phyloP scores from a whole-genome alignment of 495 filamentous ascomycete species.

The Staphylotrichum tortipilum region DNA sequence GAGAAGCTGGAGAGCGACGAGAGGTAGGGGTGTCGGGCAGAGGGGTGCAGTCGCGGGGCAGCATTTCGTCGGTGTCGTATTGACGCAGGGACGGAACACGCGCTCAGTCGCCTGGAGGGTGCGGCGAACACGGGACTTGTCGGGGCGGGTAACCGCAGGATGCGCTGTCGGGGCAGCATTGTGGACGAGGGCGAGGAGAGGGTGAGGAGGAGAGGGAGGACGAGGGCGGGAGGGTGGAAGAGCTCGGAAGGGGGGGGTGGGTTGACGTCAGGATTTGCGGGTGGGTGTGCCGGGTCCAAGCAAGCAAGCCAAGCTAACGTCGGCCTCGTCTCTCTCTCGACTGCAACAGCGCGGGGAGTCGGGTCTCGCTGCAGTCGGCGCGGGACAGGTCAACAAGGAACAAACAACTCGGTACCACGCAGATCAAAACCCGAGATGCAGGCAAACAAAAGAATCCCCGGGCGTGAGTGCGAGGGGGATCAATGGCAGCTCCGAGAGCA shows the following conservation, averaged over 20 bases:
- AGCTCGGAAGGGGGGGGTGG: not conserved
- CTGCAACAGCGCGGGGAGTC: no score
- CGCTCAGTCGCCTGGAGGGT: slow-evolving; percentile 9
- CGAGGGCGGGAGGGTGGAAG: no score
- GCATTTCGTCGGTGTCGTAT: slow-evolving; percentile 6
- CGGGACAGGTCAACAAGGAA: not conserved
- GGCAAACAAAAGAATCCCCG: not conserved
- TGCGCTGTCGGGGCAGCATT: slow-evolving; percentile 29
- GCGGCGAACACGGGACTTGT: slow-evolving; percentile 11
- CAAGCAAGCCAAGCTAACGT: not conserved
- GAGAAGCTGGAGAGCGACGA: slow-evolving; percentile 30
- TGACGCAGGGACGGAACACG: slow-evolving; percentile 12
- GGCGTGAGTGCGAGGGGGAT: slow-evolving; percentile 1
- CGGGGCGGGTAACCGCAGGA: slow-evolving; percentile 19
- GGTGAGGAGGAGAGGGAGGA: not conserved
- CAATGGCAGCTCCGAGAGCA: slow-evolving; percentile 11
- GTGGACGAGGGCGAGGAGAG: slow-evolving; percentile 1
- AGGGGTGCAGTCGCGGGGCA: slow-evolving; percentile 7
- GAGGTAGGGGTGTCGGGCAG: slow-evolving; percentile 12
- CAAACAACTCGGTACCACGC: slow-evolving; percentile 6
- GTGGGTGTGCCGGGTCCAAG: not conserved
- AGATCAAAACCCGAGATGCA: slow-evolving; percentile 3
- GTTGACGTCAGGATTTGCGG: slow-evolving; percentile 20
- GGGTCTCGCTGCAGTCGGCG: no score
- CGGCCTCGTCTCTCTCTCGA: no score